Evolutionary conservation across 306 rosid species (phyloP), one percentile per base, ranked within the genome.

Genomic region (Cicer yamashitae): DNA sequence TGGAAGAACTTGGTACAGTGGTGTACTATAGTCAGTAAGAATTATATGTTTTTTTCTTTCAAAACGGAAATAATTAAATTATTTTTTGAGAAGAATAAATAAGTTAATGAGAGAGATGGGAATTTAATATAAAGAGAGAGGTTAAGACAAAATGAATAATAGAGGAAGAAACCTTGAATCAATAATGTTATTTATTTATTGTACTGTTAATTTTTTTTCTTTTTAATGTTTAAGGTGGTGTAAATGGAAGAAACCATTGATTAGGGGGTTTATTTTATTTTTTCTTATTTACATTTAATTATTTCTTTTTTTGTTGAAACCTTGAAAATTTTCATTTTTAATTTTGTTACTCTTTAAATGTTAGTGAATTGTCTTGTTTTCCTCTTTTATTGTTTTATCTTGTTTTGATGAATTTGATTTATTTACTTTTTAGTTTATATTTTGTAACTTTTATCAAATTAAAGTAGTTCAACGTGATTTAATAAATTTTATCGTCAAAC

Each of bases 71-170:
- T 81, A 88, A 84, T 82, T 83, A 82, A 85, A 88, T 84, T 83
- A 77, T 89, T 86, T 89, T 88, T 75, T 78, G 71, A 69, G 88
- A 73, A 62, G 83, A 75, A 80, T 82, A 83, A 91, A 85, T 87
- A 88, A 89, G 84, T 64, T 71, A 64, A 78, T 66, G 63, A 78
- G 77, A 43, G 50, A 8, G 82, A 62, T 47, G 79, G 50, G 53
- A 72, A 64, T 40, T 73, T 54, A 54, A 67, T 76, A 62, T 66
- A 59, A 62, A 56, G 82, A 70, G 45, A 68, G 54, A 60, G 76
- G 53, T 78, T 81, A 39, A 67, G 71, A 43, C 43, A 70, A 79
- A 79, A 84, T 57, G 80, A 88, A 85, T 45, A 82, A 82, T 70
- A n/a, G 8, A 65, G 60, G 50, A 70, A 64, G 37, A 75, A 69